A percentile compares a stretch with the other conserved stretches of the same genome.
Evolutionary conservation across 2,329 filamentous ascomycete species (phyloP).

Genomic region (Trichoderma sp.): DNA sequence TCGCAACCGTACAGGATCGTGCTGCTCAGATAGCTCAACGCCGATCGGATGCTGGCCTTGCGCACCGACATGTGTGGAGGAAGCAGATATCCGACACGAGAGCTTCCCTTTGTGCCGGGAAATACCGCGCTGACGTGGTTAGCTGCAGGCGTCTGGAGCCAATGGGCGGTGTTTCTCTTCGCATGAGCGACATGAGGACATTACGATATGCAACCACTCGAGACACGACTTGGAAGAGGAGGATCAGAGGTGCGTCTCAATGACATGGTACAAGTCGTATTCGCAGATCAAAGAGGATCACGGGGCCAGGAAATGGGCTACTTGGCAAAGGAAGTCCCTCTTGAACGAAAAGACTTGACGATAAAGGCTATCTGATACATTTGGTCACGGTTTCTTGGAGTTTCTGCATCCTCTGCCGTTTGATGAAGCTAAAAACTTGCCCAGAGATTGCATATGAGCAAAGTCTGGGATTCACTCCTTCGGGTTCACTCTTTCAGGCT

Average conservation of each 20-base stretch:
- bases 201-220: constrained; percentile 22
- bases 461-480: background rate
- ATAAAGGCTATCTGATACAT: background rate
- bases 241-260: constrained; percentile 3
- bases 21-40: constrained; percentile 13
- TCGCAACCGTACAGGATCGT: constrained; percentile 24
- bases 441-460: background rate
- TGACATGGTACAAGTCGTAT: constrained; percentile 12
- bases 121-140: constrained; percentile 17
- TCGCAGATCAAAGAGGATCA: background rate
- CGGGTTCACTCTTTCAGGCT: background rate
- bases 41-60: constrained; percentile 13
- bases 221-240: constrained; percentile 17
- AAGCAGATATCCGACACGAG: constrained; percentile 18
- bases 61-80: constrained; percentile 9
- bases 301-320: background rate
- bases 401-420: background rate
- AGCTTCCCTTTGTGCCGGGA: constrained; percentile 2
- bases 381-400: background rate
- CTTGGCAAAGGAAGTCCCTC: background rate
- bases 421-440: background rate
- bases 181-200: background rate
- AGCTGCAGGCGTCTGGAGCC: constrained; percentile 12
- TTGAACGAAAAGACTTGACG: background rate
- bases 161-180: background rate